These are phyloP conservation scores for Fragaria vesca DNA, from an alignment of 306 rosid species.

Conservation along the genomic window DNA sequence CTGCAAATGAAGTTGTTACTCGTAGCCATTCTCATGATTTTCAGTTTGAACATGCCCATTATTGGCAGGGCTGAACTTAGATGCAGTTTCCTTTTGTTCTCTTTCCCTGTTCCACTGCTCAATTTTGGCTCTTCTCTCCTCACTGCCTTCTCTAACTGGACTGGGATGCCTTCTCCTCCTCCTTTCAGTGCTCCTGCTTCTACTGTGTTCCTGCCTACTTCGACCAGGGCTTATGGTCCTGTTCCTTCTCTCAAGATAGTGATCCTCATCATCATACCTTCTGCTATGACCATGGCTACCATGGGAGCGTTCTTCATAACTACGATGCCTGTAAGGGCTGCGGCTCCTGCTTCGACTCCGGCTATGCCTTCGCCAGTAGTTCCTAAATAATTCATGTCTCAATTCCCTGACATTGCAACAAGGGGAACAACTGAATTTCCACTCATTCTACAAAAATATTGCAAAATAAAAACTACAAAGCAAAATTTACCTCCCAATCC, in stretches of 20 bases:
- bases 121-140: conserved; percentile 84
- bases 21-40: conserved; percentile 30
- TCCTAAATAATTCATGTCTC: conserved; percentile 65
- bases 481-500: conserved; percentile 50
- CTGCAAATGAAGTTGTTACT: conserved; percentile 36
- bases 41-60: conserved; percentile 26
- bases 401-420: conserved; percentile 43
- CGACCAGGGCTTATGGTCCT: conserved; percentile 60
- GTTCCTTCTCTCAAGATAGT: conserved; percentile 52
- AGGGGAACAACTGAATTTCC: background rate
- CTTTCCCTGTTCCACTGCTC: conserved; percentile 87
- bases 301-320: conserved; percentile 64
- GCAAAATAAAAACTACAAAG: background rate
- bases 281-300: conserved; percentile 46
- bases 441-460: background rate
- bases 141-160: conserved; percentile 76
- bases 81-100: conserved; percentile 42
- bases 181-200: conserved; percentile 52
- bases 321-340: conserved; percentile 71
- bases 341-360: conserved; percentile 60
- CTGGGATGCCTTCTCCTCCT: conserved; percentile 51
- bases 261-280: conserved; percentile 68
- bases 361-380: conserved; percentile 37
- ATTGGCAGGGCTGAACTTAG: conserved; percentile 29
- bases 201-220: conserved; percentile 46